Percentiles rank a stretch among this genome's conserved stretches.
These are phyloP conservation scores for Starmerella potacharoeniae DNA, from an alignment of 805 yeast species.

Conservation along the genomic window DNA sequence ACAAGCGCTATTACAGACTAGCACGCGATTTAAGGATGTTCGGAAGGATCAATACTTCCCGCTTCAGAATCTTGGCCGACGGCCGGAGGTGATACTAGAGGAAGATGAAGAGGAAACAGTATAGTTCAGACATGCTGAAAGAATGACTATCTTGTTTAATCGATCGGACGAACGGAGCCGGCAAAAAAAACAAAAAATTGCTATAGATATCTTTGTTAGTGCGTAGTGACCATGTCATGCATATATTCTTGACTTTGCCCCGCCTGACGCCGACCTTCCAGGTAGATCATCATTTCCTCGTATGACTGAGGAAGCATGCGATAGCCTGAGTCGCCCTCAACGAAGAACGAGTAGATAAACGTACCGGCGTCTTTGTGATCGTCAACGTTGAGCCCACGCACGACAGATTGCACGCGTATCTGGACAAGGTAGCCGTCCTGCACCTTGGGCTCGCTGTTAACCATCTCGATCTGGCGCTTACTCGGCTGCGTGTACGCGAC, in stretches of 20 bases:
- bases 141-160: too few species aligned
- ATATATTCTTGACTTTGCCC: conserved; percentile 50
- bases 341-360: conserved; percentile 80
- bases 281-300: conserved; percentile 82
- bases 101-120: conserved; percentile 20
- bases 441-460: conserved; percentile 19
- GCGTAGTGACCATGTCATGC: conserved; percentile 12
- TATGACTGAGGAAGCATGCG: conserved; percentile 80
- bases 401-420: conserved; percentile 76
- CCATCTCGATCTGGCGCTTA: conserved; percentile 31
- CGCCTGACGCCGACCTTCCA: conserved; percentile 86
- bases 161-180: too few species aligned
- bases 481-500: conserved; percentile 76
- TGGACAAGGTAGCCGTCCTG: conserved; percentile 66
- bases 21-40: background rate
- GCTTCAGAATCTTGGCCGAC: conserved; percentile 13
- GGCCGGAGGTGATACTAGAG: conserved; percentile 20
- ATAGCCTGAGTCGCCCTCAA: conserved; percentile 34
- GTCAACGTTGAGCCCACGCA: conserved; percentile 53
- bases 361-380: conserved; percentile 66
- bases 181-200: too few species aligned
- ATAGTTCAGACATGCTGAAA: background rate
- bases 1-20: conserved; percentile 20
- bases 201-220: background rate
- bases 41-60: conserved; percentile 16